Base-by-base conservation (phyloP, 768 basidiomycete genomes). In the Mrakia hoshinonis region DNA sequence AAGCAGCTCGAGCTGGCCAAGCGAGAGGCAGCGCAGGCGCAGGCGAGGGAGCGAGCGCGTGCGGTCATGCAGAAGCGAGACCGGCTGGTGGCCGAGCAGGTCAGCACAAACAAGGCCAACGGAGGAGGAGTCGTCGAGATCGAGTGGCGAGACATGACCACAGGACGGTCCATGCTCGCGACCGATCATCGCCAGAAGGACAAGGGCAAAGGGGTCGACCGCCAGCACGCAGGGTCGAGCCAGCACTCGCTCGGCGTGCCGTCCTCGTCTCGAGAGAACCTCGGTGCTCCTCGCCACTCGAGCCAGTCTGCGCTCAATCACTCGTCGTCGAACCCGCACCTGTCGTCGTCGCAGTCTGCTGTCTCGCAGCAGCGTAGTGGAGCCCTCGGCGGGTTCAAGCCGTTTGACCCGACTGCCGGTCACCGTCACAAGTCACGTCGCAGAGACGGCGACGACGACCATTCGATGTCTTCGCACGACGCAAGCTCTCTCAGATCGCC, bases 51-150 rank as follows among this genome's bases (percentile, higher is more conserved):
- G 76, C 89, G 92, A 79, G 90, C 92, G 22, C 86, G 92, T 68
- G 91, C 91, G 54, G 92, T 95, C 80, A 89, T 94, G 87, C 85
- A 87, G 76, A 95, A 94, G 82, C 88, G 91, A 74, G 87, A 85
- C 72, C 86, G 87, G 74, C 83, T 91, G 79, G 82, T 89, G 76
- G 85, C 85, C 48, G 75, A 73, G 65, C 60, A 72, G 73, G 54
- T 66, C 65, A 38, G 49, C 39, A n/a, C 63, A 65, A 43, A 73
- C 74, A 46, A 75, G 75, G 24, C 65, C 62, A 13, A 73, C 70
- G 49, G 63, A 60, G 13, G 76, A 76, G 47, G 64, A 76, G 62
- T 39, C 55, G 46, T 68, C 71, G 66, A 46, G 29, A 51, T 67
- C 67, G 49, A 68, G 58, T 61, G 58, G 58, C 34, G 34, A 36